Evolutionary conservation across 306 rosid genomes (phyloP).

Genomic region (Medicago arabica): DNA sequence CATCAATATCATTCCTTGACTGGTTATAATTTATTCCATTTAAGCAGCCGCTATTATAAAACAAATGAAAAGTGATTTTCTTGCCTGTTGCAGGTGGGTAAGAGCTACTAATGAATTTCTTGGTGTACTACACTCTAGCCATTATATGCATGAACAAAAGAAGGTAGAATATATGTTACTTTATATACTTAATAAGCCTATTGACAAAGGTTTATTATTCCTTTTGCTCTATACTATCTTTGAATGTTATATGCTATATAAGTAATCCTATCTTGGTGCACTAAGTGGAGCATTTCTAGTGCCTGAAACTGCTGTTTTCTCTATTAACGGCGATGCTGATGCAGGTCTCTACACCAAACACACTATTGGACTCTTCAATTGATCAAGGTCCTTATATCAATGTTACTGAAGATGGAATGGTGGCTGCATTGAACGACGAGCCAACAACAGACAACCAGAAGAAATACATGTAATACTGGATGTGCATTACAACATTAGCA

Average conservation of each 20-base stretch:
- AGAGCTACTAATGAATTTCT: conserved; percentile 77
- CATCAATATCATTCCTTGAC: conserved; percentile 23
- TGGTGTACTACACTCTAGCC: conserved; percentile 64
- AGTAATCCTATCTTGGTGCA: conserved; percentile 8
- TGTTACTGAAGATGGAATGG: conserved; percentile 77
- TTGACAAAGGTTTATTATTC: conserved; percentile 6
- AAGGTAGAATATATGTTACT: conserved; percentile 54
- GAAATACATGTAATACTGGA: conserved; percentile 49
- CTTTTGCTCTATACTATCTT: conserved; percentile 7
- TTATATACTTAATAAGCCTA: conserved; percentile 15
- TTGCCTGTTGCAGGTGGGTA: conserved; percentile 81
- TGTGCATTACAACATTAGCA: conserved; percentile 24
- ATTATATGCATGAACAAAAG: conserved; percentile 67
- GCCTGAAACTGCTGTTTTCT: conserved; percentile 40
- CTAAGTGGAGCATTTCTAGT: conserved; percentile 32
- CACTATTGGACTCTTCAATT: conserved; percentile 52
- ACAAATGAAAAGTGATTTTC: conserved; percentile 8
- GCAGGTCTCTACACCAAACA: conserved; percentile 50
- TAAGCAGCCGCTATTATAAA: conserved; percentile 15
- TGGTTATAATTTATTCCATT: conserved; percentile 27
- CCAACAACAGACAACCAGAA: conserved; percentile 45
- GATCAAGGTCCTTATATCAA: conserved; percentile 88
- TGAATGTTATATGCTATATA: conserved; percentile 8
- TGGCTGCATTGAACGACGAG: conserved; percentile 69
- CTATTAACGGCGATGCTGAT: conserved; percentile 49